These are phyloP conservation scores for Exophiala lecanii-corni DNA, from an alignment of 2,329 filamentous ascomycete species.

Conservation along the genomic window DNA sequence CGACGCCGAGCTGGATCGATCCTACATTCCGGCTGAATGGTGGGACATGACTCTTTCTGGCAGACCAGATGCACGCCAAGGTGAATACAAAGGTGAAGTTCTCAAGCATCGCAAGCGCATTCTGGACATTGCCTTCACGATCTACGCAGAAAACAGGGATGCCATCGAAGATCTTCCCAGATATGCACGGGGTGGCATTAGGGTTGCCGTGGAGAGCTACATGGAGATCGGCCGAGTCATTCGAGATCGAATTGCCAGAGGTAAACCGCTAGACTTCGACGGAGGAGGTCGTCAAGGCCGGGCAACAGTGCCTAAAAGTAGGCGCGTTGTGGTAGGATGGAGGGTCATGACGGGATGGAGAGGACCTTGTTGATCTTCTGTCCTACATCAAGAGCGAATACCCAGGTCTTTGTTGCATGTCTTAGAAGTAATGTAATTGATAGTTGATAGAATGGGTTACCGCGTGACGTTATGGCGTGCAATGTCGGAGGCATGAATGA, in stretches of 20 bases:
- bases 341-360: conserved; percentile 42
- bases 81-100: conserved; percentile 22
- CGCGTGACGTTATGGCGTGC: too few species aligned
- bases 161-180: conserved; percentile 59
- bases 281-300: conserved; percentile 26
- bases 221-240: conserved; percentile 65
- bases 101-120: conserved; percentile 47
- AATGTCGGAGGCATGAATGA: too few species aligned
- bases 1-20: conserved; percentile 61
- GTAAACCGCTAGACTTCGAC: conserved; percentile 22
- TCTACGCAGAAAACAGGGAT: conserved; percentile 52
- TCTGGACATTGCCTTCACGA: conserved; percentile 56
- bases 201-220: conserved; percentile 69
- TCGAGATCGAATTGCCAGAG: conserved; percentile 18
- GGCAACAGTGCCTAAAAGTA: conserved; percentile 43
- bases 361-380: conserved; percentile 17
- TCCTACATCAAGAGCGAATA: too few species aligned
- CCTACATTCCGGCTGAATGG: conserved; percentile 65
- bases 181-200: conserved; percentile 58
- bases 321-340: conserved; percentile 56
- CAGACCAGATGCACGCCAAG: conserved; percentile 6
- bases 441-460: too few species aligned
- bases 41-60: conserved; percentile 52
- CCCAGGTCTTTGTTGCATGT: too few species aligned
- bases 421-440: too few species aligned